A percentile compares a stretch with the other conserved stretches of the same genome.
These are phyloP conservation scores for Ciborinia camelliae DNA, from an alignment of 2,329 filamentous ascomycete genomes.

Conservation along the genomic window DNA sequence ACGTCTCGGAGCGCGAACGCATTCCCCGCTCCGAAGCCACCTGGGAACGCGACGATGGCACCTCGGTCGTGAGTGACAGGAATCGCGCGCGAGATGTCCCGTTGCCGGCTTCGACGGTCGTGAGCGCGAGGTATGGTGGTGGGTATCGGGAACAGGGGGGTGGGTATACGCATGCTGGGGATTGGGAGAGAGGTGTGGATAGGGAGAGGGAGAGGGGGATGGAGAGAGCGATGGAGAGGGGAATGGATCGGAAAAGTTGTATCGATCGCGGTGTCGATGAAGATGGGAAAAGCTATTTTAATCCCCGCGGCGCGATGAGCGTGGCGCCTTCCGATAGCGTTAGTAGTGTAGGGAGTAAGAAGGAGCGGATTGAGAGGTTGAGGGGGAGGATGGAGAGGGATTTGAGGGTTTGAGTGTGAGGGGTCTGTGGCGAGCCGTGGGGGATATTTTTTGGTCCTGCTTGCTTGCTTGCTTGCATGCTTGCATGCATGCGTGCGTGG, in stretches of 20 bases:
- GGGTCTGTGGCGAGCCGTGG: too few species aligned
- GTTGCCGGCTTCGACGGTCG: conserved; percentile 18
- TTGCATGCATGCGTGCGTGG: too few species aligned
- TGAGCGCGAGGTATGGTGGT: conserved; percentile 4
- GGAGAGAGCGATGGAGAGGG: too few species aligned
- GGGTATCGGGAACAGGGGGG: conserved; percentile 11
- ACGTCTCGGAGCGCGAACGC: neutral
- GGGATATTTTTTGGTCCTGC: too few species aligned
- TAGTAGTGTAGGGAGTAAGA: conserved; percentile 52
- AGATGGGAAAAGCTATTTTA: conserved; percentile 12
- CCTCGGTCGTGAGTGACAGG: neutral
- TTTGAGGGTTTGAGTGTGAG: conserved; percentile 10
- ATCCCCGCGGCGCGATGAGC: conserved; percentile 47
- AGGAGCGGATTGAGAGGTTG: conserved; percentile 29
- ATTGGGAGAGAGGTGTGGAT: conserved; percentile 8
- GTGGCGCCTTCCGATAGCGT: conserved; percentile 60
- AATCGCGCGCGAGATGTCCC: conserved; percentile 22
- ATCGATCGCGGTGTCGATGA: conserved; percentile 2
- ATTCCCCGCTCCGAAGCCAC: conserved; percentile 13
- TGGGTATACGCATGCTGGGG: conserved; percentile 5
- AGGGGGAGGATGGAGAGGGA: conserved; percentile 20
- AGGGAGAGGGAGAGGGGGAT: conserved; percentile 44
- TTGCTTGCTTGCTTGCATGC: too few species aligned
- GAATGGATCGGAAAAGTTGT: conserved; percentile 25
- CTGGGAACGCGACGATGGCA: conserved; percentile 11